These are phyloP conservation scores for Umbelopsis sp. DNA, from an alignment of 192 early-diverging fungal species.

Conservation along the genomic window DNA sequence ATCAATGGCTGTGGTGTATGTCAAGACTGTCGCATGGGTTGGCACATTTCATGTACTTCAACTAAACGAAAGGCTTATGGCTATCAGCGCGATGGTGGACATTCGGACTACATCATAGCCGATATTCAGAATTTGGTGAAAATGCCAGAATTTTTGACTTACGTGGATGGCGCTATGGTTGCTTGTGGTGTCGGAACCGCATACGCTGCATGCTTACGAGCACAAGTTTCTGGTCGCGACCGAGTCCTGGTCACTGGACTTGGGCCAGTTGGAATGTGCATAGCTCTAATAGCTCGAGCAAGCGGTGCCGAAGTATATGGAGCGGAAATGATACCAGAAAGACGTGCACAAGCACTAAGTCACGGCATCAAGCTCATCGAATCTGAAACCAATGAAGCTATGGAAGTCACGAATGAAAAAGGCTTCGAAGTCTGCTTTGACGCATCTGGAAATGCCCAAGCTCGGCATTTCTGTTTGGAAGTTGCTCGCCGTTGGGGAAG, in stretches of 20 bases:
- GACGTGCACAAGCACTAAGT: not conserved
- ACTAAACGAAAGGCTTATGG: conserved; percentile 1
- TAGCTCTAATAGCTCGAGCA: not conserved
- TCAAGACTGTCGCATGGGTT: conserved; percentile 14
- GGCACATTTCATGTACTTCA: not conserved
- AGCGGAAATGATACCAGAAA: not conserved
- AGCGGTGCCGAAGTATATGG: conserved; percentile 6
- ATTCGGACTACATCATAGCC: conserved; percentile 13
- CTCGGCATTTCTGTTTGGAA: conserved; percentile 11
- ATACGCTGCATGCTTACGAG: conserved; percentile 5
- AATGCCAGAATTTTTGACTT: not conserved
- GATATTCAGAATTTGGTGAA: conserved; percentile 8
- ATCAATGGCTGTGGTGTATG: conserved; percentile 5
- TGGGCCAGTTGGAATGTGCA: conserved; percentile 12
- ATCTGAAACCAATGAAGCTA: not conserved
- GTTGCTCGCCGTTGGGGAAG: conserved; percentile 11
- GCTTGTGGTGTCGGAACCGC: conserved; percentile 18
- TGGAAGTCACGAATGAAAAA: not conserved
- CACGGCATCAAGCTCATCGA: not conserved
- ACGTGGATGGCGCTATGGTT: conserved; percentile 13
- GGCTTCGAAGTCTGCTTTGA: conserved; percentile 20
- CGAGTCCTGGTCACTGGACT: conserved; percentile 8
- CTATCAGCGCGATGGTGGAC: conserved; percentile 13
- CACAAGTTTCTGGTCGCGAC: conserved; percentile 16
- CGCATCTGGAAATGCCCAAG: conserved; percentile 6